Evolutionary conservation across 2,329 filamentous ascomycete genomes (phyloP).

Genomic region (Fusarium sp.): DNA sequence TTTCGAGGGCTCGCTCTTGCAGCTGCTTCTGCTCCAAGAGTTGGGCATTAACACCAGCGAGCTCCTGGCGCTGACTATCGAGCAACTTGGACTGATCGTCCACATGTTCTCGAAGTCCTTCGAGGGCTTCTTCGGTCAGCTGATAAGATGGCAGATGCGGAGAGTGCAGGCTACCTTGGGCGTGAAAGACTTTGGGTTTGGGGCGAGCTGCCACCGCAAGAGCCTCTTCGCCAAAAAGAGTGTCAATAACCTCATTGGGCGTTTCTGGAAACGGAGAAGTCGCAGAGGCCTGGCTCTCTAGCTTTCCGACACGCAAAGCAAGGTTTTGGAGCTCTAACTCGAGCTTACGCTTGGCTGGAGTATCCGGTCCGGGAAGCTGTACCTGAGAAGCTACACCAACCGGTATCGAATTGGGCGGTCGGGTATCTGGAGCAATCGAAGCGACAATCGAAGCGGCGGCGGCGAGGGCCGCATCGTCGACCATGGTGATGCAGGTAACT

Average conservation of each 20-base stretch:
- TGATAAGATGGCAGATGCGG: constrained; percentile 56
- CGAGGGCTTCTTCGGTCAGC: constrained; percentile 84
- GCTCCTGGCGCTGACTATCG: constrained; percentile 85
- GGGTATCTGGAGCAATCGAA: constrained; percentile 61
- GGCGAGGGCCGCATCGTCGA: constrained; percentile 66
- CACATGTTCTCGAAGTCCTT: constrained; percentile 88
- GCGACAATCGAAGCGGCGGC: constrained; percentile 66
- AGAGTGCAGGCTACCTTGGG: constrained; percentile 56
- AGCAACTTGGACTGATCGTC: constrained; percentile 94
- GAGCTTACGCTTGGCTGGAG: constrained; percentile 79
- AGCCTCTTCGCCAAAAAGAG: constrained; percentile 70
- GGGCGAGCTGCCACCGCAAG: constrained; percentile 56
- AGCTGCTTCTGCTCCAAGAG: constrained; percentile 86
- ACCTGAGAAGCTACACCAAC: constrained; percentile 63
- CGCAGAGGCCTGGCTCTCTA: constrained; percentile 81
- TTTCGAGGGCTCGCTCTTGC: constrained; percentile 83
- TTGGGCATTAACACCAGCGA: constrained; percentile 86
- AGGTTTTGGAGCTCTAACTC: constrained; percentile 87
- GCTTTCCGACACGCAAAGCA: constrained; percentile 79
- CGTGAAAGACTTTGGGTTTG: constrained; percentile 60
- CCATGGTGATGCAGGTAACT: constrained; percentile 54
- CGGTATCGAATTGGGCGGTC: constrained; percentile 54
- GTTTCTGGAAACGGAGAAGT: constrained; percentile 78
- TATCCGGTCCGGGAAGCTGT: constrained; percentile 81
- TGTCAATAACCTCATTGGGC: constrained; percentile 78